Percentiles rank a stretch among this genome's conserved stretches.
phyloP scores from a whole-genome alignment of 1,284 basidiomycete species.

The Cerioporus squamosus region DNA sequence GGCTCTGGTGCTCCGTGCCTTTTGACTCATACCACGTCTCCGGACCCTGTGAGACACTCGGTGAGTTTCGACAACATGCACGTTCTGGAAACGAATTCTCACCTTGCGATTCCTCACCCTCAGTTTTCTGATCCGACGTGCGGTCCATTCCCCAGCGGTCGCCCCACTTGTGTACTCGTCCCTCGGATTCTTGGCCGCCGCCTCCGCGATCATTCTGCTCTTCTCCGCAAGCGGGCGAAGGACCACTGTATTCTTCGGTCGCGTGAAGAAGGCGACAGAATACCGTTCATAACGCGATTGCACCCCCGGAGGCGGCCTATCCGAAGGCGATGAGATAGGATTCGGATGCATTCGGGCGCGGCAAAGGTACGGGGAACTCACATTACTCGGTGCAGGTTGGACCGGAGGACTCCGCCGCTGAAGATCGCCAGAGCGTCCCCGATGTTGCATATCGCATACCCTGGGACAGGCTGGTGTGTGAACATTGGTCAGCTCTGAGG shows the following conservation, averaged over 20 bases:
- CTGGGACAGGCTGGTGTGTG: conserved; percentile 35
- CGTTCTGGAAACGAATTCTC: conserved; percentile 2
- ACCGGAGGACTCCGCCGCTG: conserved; percentile 43
- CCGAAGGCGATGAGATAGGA: not conserved
- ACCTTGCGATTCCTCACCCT: conserved; percentile 49
- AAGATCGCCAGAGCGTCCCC: conserved; percentile 42
- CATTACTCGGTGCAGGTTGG: conserved; percentile 42
- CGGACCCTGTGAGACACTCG: conserved; percentile 20
- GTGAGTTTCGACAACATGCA: not conserved
- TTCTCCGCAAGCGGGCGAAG: conserved; percentile 42
- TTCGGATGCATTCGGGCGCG: not conserved
- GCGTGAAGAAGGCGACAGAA: conserved; percentile 43
- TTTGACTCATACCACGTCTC: conserved; percentile 30
- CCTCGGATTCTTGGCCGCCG: conserved; percentile 38
- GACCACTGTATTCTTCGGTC: conserved; percentile 38
- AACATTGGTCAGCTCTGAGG: conserved; percentile 1
- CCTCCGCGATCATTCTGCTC: conserved; percentile 49
- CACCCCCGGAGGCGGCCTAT: conserved; percentile 37
- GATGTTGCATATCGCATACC: conserved; percentile 44
- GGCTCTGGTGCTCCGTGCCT: conserved; percentile 27
- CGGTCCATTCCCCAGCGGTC: conserved; percentile 54
- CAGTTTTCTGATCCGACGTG: conserved; percentile 48
- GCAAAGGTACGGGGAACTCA: conserved; percentile 15
- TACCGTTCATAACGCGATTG: conserved; percentile 39
- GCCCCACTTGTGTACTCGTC: conserved; percentile 42